Evolutionary conservation across 2,329 filamentous ascomycete genomes (phyloP).

Genomic region (Colletotrichum sp.): DNA sequence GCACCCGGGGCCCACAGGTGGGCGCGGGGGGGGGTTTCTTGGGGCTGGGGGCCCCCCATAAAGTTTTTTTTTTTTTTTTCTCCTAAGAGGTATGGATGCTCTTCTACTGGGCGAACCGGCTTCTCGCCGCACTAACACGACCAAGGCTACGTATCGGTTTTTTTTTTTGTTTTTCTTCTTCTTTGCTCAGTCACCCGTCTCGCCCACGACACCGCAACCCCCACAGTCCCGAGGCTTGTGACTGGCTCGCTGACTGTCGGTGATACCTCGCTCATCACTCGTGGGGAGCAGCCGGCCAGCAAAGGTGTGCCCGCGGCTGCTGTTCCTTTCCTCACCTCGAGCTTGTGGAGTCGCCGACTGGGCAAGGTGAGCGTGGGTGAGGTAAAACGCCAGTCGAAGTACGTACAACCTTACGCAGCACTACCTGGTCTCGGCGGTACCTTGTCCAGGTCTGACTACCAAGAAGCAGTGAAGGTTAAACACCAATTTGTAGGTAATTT

Average conservation of each 20-base stretch:
- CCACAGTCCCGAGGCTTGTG: neutral
- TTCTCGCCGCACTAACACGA: neutral
- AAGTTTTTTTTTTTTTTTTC: neutral
- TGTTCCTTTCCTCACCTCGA: neutral
- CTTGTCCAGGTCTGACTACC: conserved; percentile 3
- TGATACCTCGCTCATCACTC: conserved; percentile 19
- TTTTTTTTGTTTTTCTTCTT: neutral
- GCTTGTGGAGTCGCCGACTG: conserved; percentile 17
- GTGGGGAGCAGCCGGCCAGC: neutral
- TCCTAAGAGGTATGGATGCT: neutral
- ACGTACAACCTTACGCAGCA: conserved; percentile 1
- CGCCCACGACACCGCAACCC: neutral
- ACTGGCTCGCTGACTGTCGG: conserved; percentile 17
- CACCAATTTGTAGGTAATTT: conserved; percentile 19
- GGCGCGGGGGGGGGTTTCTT: too few species aligned
- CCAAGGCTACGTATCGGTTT: neutral
- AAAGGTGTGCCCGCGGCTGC: neutral
- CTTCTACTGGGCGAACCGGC: neutral
- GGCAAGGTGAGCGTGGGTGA: neutral
- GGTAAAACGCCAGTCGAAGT: neutral
- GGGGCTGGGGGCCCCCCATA: too few species aligned
- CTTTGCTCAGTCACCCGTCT: neutral
- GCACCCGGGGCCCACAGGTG: too few species aligned
- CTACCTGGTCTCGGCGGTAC: conserved; percentile 9
- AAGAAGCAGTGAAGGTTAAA: neutral